phyloP scores from a whole-genome alignment of 441 rosid species.

The Syzygium syzygioides region DNA sequence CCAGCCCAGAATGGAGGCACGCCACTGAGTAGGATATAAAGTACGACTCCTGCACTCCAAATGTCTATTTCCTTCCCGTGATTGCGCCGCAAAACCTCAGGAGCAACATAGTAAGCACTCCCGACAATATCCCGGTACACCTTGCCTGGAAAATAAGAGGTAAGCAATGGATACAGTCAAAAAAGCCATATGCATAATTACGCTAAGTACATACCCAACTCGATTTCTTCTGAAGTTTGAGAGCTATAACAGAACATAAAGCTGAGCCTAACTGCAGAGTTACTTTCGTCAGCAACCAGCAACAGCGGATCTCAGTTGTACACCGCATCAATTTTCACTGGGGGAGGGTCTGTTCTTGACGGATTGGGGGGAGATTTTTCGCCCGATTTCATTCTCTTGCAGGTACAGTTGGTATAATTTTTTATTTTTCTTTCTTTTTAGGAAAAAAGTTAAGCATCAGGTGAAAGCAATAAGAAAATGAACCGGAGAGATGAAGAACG shows the following conservation, averaged over 20 bases:
- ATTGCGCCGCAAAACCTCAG: constrained; percentile 44
- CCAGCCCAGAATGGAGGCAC: constrained; percentile 81
- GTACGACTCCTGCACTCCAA: constrained; percentile 72
- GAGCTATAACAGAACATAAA: not conserved
- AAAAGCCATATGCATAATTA: not conserved
- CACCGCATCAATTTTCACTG: not conserved
- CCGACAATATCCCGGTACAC: constrained; percentile 48
- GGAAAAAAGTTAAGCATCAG: no score
- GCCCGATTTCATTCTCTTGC: no score
- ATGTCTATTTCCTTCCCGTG: constrained; percentile 60
- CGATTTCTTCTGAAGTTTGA: not conserved
- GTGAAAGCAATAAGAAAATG: no score
- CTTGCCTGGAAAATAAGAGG: constrained; percentile 33
- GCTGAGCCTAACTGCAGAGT: not conserved
- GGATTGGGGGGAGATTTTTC: no score
- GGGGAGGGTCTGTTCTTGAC: no score
- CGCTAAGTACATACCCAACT: not conserved
- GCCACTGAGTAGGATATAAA: constrained; percentile 61
- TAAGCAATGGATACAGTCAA: not conserved
- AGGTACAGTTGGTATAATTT: no score
- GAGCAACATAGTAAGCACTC: constrained; percentile 64
- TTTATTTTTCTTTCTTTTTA: no score
- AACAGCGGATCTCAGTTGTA: not conserved
- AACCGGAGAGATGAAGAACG: no score
- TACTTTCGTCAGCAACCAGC: not conserved